Percentiles rank a stretch among this genome's conserved stretches.
Evolutionary conservation across 179 eudicot species (phyloP).

Genomic region (Nepenthes alata): DNA sequence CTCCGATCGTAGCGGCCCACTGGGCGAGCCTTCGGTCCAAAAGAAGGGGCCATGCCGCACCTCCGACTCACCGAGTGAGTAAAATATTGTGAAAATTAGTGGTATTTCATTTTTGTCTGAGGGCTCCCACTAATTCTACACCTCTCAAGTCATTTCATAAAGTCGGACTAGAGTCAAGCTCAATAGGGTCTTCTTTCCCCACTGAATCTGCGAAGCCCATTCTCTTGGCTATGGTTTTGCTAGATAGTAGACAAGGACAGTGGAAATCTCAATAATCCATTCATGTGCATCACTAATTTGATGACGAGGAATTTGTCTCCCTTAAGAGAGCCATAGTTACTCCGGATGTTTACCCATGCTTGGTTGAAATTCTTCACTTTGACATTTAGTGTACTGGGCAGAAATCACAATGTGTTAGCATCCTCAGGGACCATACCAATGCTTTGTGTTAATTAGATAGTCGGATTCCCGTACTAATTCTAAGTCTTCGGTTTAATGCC

Average conservation of each 20-base stretch:
- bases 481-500: constrained; percentile 48
- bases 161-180: too few species aligned
- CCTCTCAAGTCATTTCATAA: constrained; percentile 20
- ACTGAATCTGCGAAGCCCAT: neutral
- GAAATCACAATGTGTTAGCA: constrained; percentile 60
- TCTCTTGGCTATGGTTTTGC: too few species aligned
- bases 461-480: constrained; percentile 72
- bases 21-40: neutral
- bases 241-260: neutral
- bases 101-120: constrained; percentile 38
- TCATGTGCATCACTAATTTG: constrained; percentile 11
- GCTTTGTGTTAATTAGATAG: constrained; percentile 69
- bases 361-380: constrained; percentile 82
- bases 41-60: constrained; percentile 12
- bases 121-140: constrained; percentile 16
- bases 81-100: constrained; percentile 60
- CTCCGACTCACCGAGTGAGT: constrained; percentile 50
- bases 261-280: constrained; percentile 10
- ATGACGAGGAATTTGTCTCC: constrained; percentile 76
- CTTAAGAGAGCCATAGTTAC: constrained; percentile 90
- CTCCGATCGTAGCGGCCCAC: constrained; percentile 29
- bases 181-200: too few species aligned
- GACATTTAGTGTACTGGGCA: constrained; percentile 66
- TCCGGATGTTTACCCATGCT: constrained; percentile 75
- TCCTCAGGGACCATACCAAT: constrained; percentile 58